phyloP scores from a whole-genome alignment of 768 basidiomycete species.

The Imleria badia region DNA sequence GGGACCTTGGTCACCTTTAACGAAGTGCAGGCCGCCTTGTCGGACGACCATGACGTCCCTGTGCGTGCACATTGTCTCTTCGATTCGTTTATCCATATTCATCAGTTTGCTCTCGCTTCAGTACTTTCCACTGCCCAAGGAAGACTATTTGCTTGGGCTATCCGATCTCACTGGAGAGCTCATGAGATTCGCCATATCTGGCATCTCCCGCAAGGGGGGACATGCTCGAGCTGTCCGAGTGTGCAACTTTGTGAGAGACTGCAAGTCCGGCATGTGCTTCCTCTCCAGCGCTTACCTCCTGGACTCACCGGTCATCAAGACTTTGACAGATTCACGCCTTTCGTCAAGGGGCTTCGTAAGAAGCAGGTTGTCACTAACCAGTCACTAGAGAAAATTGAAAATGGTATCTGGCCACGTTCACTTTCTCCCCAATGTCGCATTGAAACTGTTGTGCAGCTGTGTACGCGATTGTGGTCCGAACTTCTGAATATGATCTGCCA shows the following conservation, averaged over 20 bases:
- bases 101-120: conserved; percentile 31
- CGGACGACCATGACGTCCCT: conserved; percentile 57
- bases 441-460: conserved; percentile 45
- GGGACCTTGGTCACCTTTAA: conserved; percentile 63
- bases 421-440: background rate
- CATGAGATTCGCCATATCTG: conserved; percentile 92
- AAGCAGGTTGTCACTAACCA: conserved; percentile 85
- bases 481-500: conserved; percentile 70
- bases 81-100: conserved; percentile 2
- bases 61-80: conserved; percentile 44
- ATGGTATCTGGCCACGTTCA: conserved; percentile 49
- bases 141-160: conserved; percentile 90
- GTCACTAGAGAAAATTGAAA: conserved; percentile 94
- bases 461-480: conserved; percentile 70
- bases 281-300: background rate
- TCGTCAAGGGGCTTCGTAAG: conserved; percentile 72
- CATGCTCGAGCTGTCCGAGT: conserved; percentile 60
- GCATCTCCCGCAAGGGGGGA: conserved; percentile 66
- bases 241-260: conserved; percentile 69
- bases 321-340: conserved; percentile 74
- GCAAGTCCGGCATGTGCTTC: conserved; percentile 59
- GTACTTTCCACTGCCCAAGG: conserved; percentile 74
- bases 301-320: conserved; percentile 41
- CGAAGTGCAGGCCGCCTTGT: conserved; percentile 65
- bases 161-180: conserved; percentile 96